Evolutionary conservation across 2,329 filamentous ascomycete species (phyloP), one percentile per base, ranked within the genome.

Genomic region (Sporothrix schenckii): DNA sequence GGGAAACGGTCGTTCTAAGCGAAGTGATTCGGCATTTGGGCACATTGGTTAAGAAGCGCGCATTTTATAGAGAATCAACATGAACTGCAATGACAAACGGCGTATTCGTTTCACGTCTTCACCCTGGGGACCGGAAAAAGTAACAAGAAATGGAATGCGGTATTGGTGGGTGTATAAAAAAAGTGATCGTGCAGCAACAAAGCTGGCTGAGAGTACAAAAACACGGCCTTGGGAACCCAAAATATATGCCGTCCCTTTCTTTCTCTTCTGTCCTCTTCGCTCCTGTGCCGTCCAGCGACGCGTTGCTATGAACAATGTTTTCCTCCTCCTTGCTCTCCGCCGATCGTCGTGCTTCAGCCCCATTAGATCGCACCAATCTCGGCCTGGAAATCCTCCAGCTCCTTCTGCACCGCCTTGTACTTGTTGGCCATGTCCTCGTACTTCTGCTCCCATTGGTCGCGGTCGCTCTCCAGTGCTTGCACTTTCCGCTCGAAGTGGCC

Each of bases 401-500:
- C 93, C 87, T 94, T 94, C 87, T 97, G 90, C 77, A 93, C 87
- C 71, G 86, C 81, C 75, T 84, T 83, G 86, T 96, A 91, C 85
- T 97, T 97, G 89, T 94, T 91, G 77, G 90, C 82, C 91, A 97
- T 96, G 82, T 98, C 94, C 84, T 98, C 95, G 85, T 96, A 98
- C 87, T 99, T 98, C 82, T 87, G 81, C 86, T 98, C 95, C 94
- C 94, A 97, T 82, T 94, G 89, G 83, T 97, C 93, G 78, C 92
- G 91, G 81, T 94, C 89, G 79, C 88, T 86, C 85, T 99, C 95
- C 79, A 97, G 90, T 78, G 95, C 94, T 83, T 97, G 93, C 77
- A 98, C 95, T 87, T 98, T 98, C 84, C 95, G 95, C 86, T 99
- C 95, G 83, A 94, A 98, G 86, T 99, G 94, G 78, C 94, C 95